Evolutionary conservation across 345 rosid genomes (phyloP), one percentile per base, ranked within the genome.

Genomic region (Brassica nigra): DNA sequence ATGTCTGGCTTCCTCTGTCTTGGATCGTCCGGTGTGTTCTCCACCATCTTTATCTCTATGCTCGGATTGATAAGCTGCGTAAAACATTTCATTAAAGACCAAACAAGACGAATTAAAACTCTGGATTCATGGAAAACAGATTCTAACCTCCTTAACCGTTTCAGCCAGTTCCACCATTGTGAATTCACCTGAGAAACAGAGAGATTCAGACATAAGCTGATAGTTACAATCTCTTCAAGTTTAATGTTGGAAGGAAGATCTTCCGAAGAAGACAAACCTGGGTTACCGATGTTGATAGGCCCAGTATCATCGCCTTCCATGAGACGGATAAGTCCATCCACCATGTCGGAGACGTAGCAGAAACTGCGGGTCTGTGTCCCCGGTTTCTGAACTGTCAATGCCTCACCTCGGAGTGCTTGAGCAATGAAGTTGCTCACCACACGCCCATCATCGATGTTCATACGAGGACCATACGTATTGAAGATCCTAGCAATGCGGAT

Each of bases 351-450:
- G 30, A 95, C 98, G 59, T 87, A 95, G 71, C 99, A 95, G 88
- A 95, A 95, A 80, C 99, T 95, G 64, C 99, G 95, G 28, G 99
- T 95, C 76, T 95, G 99, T 28, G 96, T 90, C 78, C 99, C 99
- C 5, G 99, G 99, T 74, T 85, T 80, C 80, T 95, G 99, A 57
- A 95, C 97, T 1, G 99, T 95, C 87, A 95, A 80, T 15, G 95
- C 81, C 73, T 95, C 99, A 66, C 88, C 95, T 15, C 98, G 83
- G 42, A 94, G 87, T 70, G 98, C 97, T 85, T 94, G 98, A 77
- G 98, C 98, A 33, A 94, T 94, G 85, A 94, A 94, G 80, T 94
- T 94, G 88, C 98, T 94, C 79, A 94, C 98, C 16, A 94, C 98
- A 77, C 98, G 98, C 0, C 98, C 98, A 78, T 94, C 98, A 75